Base-by-base conservation (phyloP, 2,329 filamentous ascomycete genomes). In the Chaetomiaceae sp. region DNA sequence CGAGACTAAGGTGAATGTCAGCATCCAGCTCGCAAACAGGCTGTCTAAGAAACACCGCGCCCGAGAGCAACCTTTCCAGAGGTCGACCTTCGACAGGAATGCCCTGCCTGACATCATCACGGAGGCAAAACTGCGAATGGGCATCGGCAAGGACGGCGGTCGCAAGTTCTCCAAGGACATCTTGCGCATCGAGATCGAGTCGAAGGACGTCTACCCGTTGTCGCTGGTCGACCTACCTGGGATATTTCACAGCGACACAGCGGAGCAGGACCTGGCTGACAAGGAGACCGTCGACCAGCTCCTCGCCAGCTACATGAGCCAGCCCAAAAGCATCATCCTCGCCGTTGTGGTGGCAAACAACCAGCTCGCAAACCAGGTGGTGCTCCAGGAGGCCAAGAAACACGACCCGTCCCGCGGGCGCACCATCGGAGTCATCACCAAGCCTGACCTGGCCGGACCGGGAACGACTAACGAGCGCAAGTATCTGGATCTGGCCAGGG, bases 221-320 rank as follows among this genome's bases (percentile, higher is more conserved):
- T 81, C 77, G 0, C 67, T 81, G 15, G 74, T 81, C 11, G 76
- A 82, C 56, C 63, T 81, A 4, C 77, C 76, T 0, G 76, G 77
- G 2, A 61, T 81, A n/a, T 74, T 76, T 36, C 68, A 73, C 33
- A 66, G 65, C 0, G 61, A 67, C 20, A 70, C 65, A 3, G 68
- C 69, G 26, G 58, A 66, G 2, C 69, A 76, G 47, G 67, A 67
- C 3, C 60, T 56, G 6, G 55, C 57, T 1, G 71, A 74, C 38
- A 65, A 70, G 3, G 57, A 67, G 6, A 51, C 72, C 5, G 71
- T 81, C 17, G 51, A 63, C 12, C 60, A 69, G 0, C 63, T 81
- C 6, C 71, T 78, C 2, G 57, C 70, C 6, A 60, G 60, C 0
- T 86, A 85, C 56, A 79, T 85, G 67, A 58, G 62, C n/a, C 68